Percentiles rank a stretch among this genome's conserved stretches.
Conservation (phyloP, 2,329 filamentous ascomycete species). For the Thelonectria rubi region DNA sequence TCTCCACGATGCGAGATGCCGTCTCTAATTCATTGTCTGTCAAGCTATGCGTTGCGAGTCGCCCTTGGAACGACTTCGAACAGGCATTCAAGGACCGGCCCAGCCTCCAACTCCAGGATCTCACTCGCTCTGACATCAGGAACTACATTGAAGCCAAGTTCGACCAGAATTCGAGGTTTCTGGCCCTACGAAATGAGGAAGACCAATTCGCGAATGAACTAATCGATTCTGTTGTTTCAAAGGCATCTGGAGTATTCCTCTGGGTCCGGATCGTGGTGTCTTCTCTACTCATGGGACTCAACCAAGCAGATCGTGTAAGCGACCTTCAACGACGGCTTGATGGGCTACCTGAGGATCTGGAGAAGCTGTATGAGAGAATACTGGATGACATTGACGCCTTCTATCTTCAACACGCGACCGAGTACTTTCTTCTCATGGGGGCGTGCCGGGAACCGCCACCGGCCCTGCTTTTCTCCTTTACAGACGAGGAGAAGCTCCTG, state of each 20-base stretch:
- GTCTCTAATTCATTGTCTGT: not conserved
- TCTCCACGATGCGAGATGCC: not conserved
- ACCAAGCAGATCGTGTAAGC: not conserved
- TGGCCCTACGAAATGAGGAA: not conserved
- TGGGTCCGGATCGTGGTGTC: slow-evolving; percentile 5
- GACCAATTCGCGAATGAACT: not conserved
- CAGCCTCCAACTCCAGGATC: not conserved
- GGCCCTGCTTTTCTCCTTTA: not conserved
- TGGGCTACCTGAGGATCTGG: not conserved
- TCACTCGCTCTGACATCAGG: slow-evolving; percentile 3
- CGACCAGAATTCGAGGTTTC: no score
- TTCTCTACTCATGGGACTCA: not conserved
- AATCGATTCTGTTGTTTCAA: not conserved
- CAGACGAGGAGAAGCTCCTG: slow-evolving; percentile 10
- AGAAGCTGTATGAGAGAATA: not conserved
- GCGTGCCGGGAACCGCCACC: not conserved
- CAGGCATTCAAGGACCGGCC: not conserved
- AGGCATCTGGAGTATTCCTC: slow-evolving; percentile 4
- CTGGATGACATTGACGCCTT: not conserved
- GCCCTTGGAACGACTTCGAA: slow-evolving; percentile 15
- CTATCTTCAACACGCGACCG: not conserved
- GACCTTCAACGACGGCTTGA: not conserved
- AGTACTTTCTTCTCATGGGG: not conserved
- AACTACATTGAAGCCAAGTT: not conserved
- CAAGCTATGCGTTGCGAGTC: slow-evolving; percentile 19